These are phyloP conservation scores for Trametes gibbosa DNA, from an alignment of 768 basidiomycete genomes.

Conservation along the genomic window DNA sequence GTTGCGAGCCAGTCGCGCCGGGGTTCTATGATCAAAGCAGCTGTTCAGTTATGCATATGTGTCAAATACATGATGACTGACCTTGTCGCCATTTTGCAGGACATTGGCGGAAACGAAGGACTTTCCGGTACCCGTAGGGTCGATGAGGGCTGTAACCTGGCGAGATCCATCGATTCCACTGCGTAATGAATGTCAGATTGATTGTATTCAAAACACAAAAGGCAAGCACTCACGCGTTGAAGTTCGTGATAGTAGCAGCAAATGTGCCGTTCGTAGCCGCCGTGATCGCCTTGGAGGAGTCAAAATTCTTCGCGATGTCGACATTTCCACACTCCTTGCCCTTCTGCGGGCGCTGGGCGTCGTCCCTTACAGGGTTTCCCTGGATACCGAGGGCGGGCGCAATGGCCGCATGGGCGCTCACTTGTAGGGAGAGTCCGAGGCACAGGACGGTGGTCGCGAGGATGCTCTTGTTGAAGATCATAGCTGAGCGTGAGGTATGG, in stretches of 20 bases:
- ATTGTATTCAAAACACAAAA: neutral
- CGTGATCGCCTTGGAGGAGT: constrained; percentile 31
- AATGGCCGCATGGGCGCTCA: constrained; percentile 41
- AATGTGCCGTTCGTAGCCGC: constrained; percentile 40
- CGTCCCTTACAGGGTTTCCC: constrained; percentile 23
- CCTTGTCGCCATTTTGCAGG: constrained; percentile 46
- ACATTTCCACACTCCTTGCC: constrained; percentile 41
- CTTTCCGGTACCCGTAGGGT: constrained; percentile 38
- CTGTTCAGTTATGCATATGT: neutral
- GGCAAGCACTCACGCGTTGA: constrained; percentile 41
- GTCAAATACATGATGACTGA: constrained; percentile 26
- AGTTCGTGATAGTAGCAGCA: constrained; percentile 40
- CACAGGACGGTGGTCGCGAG: constrained; percentile 31
- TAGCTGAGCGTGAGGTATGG: neutral
- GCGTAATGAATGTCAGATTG: neutral
- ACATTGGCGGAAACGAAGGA: constrained; percentile 38
- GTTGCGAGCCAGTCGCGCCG: constrained; percentile 35
- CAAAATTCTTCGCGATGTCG: constrained; percentile 40
- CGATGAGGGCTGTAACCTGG: constrained; percentile 43
- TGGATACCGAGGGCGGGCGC: constrained; percentile 39
- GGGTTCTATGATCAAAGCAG: constrained; percentile 35
- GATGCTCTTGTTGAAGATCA: constrained; percentile 28
- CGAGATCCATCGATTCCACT: constrained; percentile 50
- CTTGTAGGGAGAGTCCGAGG: constrained; percentile 37
- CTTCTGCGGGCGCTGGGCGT: constrained; percentile 31